Evolutionary conservation across 106 monocot species (phyloP).

Genomic region (Dendrobium catenatum): DNA sequence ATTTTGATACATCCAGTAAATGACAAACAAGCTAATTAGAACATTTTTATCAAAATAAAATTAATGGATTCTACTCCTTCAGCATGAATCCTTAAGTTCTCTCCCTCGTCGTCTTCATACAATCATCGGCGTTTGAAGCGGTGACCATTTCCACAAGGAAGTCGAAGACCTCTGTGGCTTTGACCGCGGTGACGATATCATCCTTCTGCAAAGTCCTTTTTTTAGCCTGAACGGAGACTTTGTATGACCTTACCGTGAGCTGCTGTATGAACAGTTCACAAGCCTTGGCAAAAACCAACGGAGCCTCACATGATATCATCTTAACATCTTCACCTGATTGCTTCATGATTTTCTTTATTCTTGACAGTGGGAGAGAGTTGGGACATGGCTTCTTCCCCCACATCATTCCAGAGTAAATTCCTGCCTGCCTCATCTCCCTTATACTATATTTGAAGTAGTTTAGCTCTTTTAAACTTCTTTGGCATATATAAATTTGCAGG

Average conservation of each 20-base stretch:
- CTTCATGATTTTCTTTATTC: slow-evolving; percentile 46
- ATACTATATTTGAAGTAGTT: not conserved
- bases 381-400: slow-evolving; percentile 16
- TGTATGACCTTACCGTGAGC: slow-evolving; percentile 19
- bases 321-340: slow-evolving; percentile 20
- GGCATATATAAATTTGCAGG: not conserved
- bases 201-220: slow-evolving; percentile 32
- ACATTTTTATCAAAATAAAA: no score
- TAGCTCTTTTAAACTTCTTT: not conserved
- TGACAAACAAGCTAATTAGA: no score
- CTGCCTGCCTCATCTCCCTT: slow-evolving; percentile 23
- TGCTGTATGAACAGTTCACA: slow-evolving; percentile 34
- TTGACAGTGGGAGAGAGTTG: slow-evolving; percentile 29
- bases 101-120: no score
- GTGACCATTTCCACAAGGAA: slow-evolving; percentile 27
- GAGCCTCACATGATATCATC: slow-evolving; percentile 34
- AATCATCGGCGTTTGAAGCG: not conserved
- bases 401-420: slow-evolving; percentile 23
- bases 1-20: no score
- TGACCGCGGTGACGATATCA: slow-evolving; percentile 18
- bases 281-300: slow-evolving; percentile 26
- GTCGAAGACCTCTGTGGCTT: slow-evolving; percentile 23
- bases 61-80: no score
- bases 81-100: no score
- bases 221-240: slow-evolving; percentile 16